Base-by-base conservation (phyloP, 805 yeast genomes). In the Brettanomyces naardenensis region DNA sequence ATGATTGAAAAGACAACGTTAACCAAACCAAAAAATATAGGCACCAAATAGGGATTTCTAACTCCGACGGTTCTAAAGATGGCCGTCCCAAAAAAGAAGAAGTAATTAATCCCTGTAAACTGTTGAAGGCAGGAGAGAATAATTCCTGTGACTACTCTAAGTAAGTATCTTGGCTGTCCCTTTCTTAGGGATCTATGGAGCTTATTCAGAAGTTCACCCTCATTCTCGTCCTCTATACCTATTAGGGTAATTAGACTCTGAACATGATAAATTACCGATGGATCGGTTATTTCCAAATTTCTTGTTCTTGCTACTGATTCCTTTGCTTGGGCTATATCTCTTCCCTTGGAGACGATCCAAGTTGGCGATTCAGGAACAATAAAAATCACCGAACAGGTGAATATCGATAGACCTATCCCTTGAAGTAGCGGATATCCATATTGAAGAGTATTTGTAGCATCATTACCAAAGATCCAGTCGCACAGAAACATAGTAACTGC, bases 41-140 rank as follows among this genome's bases (percentile, higher is more conserved):
- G 69, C 10, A 80, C 73, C 23, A 65, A 44, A 51, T 73, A 77
- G 6, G 82, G 68, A 50, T 78, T 74, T 10, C 58, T 52, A 31
- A 77, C 45, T 10, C 81, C 79, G 26, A 75, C 74, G 28, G 45
- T 43, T 19, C 59, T 56, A 52, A 80, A 78, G 41, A 79, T 68
- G 9, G 71, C 59, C n/a, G 79, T 71, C 33, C 82, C 80, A 47
- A 72, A 79, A 57, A 75, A 78, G 63, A 80, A 77, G 46, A 79
- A 75, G 58, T 75, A 79, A 59, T 79, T 79, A 38, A 77, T 69
- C 43, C 87, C 87, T 23, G 75, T 67, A 49, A 75, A 65, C 53
- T 79, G 86, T 44, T 62, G 66, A 26, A 59, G 50, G 30, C 50
- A 49, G 25, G 53, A 39, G 5, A 62, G 34, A 3, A 44, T 30